Evolutionary conservation across 2,329 filamentous ascomycete genomes (phyloP).

Genomic region (Botrytis fragariae): DNA sequence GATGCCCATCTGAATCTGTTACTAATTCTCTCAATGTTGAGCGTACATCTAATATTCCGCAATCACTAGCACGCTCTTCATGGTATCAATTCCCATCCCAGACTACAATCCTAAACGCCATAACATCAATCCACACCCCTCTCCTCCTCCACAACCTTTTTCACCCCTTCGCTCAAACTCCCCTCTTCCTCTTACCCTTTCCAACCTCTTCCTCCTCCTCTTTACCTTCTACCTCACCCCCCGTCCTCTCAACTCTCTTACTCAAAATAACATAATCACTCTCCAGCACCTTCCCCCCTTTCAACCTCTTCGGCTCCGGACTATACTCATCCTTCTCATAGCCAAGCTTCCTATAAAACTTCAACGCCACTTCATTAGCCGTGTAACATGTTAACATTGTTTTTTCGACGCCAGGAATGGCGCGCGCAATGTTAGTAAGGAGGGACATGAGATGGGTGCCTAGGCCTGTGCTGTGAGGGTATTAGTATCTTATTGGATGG

Average conservation of each 20-base stretch:
- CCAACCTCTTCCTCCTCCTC: background rate
- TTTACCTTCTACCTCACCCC: background rate
- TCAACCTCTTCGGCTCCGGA: slow-evolving; percentile 51
- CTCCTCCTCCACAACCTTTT: background rate
- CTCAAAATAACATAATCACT: slow-evolving; percentile 62
- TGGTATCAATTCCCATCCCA: background rate
- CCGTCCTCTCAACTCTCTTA: slow-evolving; percentile 36
- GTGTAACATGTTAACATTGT: slow-evolving; percentile 73
- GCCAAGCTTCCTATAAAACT: slow-evolving; percentile 62
- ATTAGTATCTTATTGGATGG: background rate
- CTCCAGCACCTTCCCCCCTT: slow-evolving; percentile 52
- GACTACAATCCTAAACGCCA: background rate
- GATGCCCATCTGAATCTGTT: background rate
- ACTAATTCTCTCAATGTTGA: background rate
- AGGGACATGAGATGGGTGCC: slow-evolving; percentile 58
- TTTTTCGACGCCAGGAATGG: slow-evolving; percentile 57
- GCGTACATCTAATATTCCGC: background rate
- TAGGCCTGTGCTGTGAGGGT: slow-evolving; percentile 55
- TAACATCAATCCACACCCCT: background rate
- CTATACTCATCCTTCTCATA: slow-evolving; percentile 56
- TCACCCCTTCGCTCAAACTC: background rate
- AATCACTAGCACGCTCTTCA: background rate
- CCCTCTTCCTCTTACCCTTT: background rate
- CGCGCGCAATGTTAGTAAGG: slow-evolving; percentile 51
- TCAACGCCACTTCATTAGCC: slow-evolving; percentile 54